A percentile compares a stretch with the other conserved stretches of the same genome.
Evolutionary conservation across 768 basidiomycete species (phyloP).

Genomic region (Omphalotus guepiniiformis): DNA sequence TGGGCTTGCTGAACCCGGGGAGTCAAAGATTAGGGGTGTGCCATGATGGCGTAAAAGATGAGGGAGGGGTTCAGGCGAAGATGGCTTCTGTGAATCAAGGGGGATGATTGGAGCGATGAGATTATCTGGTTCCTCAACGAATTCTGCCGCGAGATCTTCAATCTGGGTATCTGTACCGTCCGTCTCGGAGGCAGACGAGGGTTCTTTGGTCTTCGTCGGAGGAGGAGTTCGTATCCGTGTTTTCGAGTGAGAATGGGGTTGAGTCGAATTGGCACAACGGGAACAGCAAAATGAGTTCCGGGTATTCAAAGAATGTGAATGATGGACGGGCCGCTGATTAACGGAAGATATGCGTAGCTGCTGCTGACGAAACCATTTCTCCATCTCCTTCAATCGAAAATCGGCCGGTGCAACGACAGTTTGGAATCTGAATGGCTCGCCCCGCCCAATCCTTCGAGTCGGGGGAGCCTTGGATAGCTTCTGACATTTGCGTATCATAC

Average conservation of each 20-base stretch:
- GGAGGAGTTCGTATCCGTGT: neutral
- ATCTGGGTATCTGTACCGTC: no score
- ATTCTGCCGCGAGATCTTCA: neutral
- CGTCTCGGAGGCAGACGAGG: neutral
- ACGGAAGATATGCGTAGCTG: slow-evolving; percentile 1
- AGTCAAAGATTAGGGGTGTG: no score
- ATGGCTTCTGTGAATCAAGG: slow-evolving; percentile 4
- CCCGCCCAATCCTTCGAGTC: slow-evolving; percentile 31
- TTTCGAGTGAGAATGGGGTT: no score
- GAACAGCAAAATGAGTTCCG: slow-evolving; percentile 3
- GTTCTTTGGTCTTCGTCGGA: neutral
- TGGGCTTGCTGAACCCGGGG: no score
- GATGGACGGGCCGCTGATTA: neutral
- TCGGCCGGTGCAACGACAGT: slow-evolving; percentile 66
- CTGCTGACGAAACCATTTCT: slow-evolving; percentile 60
- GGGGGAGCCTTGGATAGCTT: slow-evolving; percentile 49
- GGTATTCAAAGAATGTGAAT: neutral
- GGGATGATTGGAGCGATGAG: slow-evolving; percentile 7
- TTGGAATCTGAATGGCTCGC: slow-evolving; percentile 48
- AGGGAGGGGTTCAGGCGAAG: slow-evolving; percentile 10
- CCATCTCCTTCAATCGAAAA: slow-evolving; percentile 76
- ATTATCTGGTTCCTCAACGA: slow-evolving; percentile 3
- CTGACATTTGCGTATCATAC: slow-evolving; percentile 78
- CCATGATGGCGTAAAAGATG: slow-evolving; percentile 9
- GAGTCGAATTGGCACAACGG: slow-evolving; percentile 3